Evolutionary conservation across 208 protist genomes (phyloP).

Genomic region (Plasmodiophora brassicae): DNA sequence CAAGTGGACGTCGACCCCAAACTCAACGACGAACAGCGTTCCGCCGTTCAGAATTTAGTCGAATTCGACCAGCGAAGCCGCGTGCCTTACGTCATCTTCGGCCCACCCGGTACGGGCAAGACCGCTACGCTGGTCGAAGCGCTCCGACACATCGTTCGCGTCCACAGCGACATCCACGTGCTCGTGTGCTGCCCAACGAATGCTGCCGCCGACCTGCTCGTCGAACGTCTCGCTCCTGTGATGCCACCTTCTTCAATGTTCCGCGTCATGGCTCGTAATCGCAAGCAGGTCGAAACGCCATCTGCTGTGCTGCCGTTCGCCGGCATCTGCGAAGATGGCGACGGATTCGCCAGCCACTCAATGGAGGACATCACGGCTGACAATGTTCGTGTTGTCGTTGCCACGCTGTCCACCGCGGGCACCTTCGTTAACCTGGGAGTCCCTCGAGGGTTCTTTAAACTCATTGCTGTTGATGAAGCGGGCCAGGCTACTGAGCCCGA

Average conservation of each 20-base stretch:
- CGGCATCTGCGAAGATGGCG: background rate
- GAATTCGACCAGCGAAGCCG: background rate
- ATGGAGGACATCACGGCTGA: background rate
- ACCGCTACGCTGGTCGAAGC: constrained; percentile 47
- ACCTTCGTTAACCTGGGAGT: constrained; percentile 34
- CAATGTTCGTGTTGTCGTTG: constrained; percentile 22
- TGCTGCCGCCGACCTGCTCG: constrained; percentile 34
- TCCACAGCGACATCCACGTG: background rate
- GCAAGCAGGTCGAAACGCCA: background rate
- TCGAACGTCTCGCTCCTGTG: background rate
- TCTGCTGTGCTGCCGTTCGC: background rate
- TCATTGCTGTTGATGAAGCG: constrained; percentile 44
- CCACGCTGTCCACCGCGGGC: constrained; percentile 9
- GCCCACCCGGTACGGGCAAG: constrained; percentile 54
- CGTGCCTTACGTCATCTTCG: constrained; percentile 54
- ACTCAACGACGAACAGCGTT: background rate
- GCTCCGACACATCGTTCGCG: no score
- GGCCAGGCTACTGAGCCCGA: constrained; percentile 42
- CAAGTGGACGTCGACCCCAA: background rate
- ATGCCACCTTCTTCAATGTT: background rate
- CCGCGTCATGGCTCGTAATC: constrained; percentile 2
- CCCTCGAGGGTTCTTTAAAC: constrained; percentile 25
- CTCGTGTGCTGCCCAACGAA: constrained; percentile 48
- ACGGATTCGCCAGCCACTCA: background rate
- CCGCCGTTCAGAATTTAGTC: background rate